Evolutionary conservation across 805 yeast genomes (phyloP), one percentile per base, ranked within the genome.

Genomic region (Wickerhamiella qilinensis): DNA sequence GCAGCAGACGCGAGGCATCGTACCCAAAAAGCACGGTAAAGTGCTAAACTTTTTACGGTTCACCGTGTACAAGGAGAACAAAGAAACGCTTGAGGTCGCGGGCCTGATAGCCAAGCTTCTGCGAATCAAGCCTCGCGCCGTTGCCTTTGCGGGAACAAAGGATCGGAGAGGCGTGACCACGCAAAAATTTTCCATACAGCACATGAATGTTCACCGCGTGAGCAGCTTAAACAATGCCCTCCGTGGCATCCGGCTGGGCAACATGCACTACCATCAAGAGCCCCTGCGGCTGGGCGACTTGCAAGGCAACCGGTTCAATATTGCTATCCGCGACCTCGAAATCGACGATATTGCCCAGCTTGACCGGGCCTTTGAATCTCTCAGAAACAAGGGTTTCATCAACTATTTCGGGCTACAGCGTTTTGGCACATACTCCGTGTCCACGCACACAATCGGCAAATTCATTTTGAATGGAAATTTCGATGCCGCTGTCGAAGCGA

Each of bases 321-420:
- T 91, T 41, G 81, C 93, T 0, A 70, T 91, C 38, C 73, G 95
- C 52, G 83, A 85, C 47, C 82, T 77, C 3, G 52, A 65, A 36
- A 49, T 67, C 0, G 55, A 57, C 2, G 44, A 48, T 2, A 49
- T 52, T 3, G 45, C 62, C 2, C 53, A 73, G 18, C 71, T 70
- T 30, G 60, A 64, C 12, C 61, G 66, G 3, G 62, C 84, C 15
- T 54, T 57, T 12, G 53, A 63, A 4, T 68, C 83, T 0, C 62
- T 88, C 38, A 62, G 64, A 37, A 64, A 63, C 1, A 64, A 68
- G 21, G 99, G 99, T 0, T 91, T 83, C 52, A 78, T 91, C 46
- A 91, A 91, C 57, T 91, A 91, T 54, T 91, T 71, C 56, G 99
- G 99, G n/a, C 78, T 91, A 86, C 99, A 91, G 63, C 67, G 99